Conservation (phyloP, 768 basidiomycete species). For the Boletus tomentosulus region DNA sequence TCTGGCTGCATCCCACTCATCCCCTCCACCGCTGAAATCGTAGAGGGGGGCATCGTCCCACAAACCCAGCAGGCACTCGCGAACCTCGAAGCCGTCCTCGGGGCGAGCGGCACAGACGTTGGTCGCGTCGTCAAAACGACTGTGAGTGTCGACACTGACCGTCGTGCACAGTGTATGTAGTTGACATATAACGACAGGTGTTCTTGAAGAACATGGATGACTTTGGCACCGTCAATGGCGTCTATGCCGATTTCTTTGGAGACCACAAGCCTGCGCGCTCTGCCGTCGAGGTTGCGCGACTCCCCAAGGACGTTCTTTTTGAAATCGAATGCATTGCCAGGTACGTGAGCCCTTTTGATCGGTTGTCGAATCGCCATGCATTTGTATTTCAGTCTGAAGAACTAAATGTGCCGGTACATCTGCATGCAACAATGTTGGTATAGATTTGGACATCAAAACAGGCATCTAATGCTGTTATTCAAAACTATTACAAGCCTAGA, state of each 20-base stretch:
- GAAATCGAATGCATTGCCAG: slow-evolving; percentile 90
- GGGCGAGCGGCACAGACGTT: slow-evolving; percentile 74
- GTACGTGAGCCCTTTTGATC: slow-evolving; percentile 32
- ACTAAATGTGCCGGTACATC: slow-evolving; percentile 1
- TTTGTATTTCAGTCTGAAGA: slow-evolving; percentile 15
- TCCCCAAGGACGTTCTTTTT: slow-evolving; percentile 88
- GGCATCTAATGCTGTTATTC: not conserved
- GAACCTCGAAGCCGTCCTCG: slow-evolving; percentile 81
- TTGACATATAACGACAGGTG: slow-evolving; percentile 44
- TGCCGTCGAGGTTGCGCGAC: slow-evolving; percentile 81
- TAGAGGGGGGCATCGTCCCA: slow-evolving; percentile 18
- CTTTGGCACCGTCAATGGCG: slow-evolving; percentile 74
- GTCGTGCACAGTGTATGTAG: not conserved
- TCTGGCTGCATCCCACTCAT: slow-evolving; percentile 88
- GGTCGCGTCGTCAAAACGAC: slow-evolving; percentile 90
- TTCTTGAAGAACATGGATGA: slow-evolving; percentile 93
- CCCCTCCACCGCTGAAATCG: slow-evolving; percentile 55
- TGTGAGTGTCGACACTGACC: slow-evolving; percentile 42
- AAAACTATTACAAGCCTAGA: slow-evolving; percentile 2
- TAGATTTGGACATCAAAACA: too few relatives aligned
- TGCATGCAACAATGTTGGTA: not conserved
- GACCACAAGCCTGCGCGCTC: slow-evolving; percentile 91
- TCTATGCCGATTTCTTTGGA: slow-evolving; percentile 85
- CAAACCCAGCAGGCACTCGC: slow-evolving; percentile 79
- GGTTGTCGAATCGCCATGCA: not conserved